Evolutionary conservation across 1,139 yeast genomes (phyloP).

Genomic region (Waltiozyma sp.): DNA sequence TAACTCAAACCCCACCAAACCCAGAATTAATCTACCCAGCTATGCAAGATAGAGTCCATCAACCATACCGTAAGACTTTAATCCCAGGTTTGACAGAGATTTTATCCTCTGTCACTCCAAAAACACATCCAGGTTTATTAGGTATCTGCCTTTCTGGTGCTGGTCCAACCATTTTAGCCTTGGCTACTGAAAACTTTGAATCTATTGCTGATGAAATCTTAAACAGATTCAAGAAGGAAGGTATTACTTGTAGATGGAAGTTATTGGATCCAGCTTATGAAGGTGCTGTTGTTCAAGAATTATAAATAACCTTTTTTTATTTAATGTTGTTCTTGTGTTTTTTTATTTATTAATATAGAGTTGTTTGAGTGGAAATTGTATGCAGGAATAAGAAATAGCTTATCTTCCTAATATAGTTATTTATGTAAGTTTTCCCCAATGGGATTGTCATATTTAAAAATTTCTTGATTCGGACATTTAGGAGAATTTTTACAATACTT

Average conservation of each 20-base stretch:
- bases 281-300: conserved; percentile 48
- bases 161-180: conserved; percentile 91
- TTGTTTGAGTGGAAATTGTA: no score
- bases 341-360: no score
- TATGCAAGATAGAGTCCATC: conserved; percentile 95
- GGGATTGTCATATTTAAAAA: no score
- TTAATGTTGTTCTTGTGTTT: background rate
- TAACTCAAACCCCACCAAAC: conserved; percentile 74
- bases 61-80: conserved; percentile 82
- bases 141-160: conserved; percentile 97
- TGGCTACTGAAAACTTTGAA: conserved; percentile 83
- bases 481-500: no score
- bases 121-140: conserved; percentile 69
- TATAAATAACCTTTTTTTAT: background rate
- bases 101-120: conserved; percentile 71
- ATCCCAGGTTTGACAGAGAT: conserved; percentile 88
- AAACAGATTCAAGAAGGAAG: conserved; percentile 51
- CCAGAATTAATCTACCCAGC: conserved; percentile 79
- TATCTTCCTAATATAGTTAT: no score
- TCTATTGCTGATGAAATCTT: conserved; percentile 72
- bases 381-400: no score
- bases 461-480: no score
- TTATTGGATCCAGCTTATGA: conserved; percentile 77
- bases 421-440: no score
- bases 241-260: conserved; percentile 71